A percentile compares a stretch with the other conserved stretches of the same genome.
These are phyloP conservation scores for Wallemia hederae DNA, from an alignment of 1,284 basidiomycete species.

Conservation along the genomic window DNA sequence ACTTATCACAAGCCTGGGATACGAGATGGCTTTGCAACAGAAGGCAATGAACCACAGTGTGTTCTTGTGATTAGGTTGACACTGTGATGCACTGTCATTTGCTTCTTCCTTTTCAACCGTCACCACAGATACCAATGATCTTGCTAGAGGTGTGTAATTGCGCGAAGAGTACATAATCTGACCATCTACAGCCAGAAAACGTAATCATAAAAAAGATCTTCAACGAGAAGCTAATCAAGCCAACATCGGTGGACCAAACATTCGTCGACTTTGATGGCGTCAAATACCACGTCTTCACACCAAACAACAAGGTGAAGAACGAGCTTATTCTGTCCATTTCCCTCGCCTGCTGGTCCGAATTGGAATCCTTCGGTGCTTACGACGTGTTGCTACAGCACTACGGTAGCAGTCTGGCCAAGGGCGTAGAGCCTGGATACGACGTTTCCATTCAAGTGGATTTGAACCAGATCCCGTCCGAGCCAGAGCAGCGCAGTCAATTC, in stretches of 20 bases:
- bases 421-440: slow-evolving; percentile 58
- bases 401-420: slow-evolving; percentile 31
- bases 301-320: slow-evolving; percentile 40
- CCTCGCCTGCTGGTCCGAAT: slow-evolving; percentile 87
- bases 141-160: slow-evolving; percentile 30
- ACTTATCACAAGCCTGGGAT: too few species aligned
- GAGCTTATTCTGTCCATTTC: slow-evolving; percentile 70
- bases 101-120: too few species aligned
- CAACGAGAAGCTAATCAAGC: slow-evolving; percentile 68
- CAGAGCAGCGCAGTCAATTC: slow-evolving; percentile 49
- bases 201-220: slow-evolving; percentile 76
- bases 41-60: too few species aligned
- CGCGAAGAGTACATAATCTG: background rate
- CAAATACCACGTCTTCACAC: slow-evolving; percentile 69
- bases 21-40: too few species aligned
- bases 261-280: slow-evolving; percentile 97
- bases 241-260: slow-evolving; percentile 64
- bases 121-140: too few species aligned
- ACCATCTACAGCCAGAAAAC: slow-evolving; percentile 37
- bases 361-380: slow-evolving; percentile 58
- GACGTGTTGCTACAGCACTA: slow-evolving; percentile 63
- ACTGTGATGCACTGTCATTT: too few species aligned
- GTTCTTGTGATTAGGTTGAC: too few species aligned
- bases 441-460: slow-evolving; percentile 66
- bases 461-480: slow-evolving; percentile 44